Percentiles rank a stretch among this genome's conserved stretches.
These are phyloP conservation scores for Excoecaria agallocha DNA, from an alignment of 345 rosid genomes.

Conservation along the genomic window DNA sequence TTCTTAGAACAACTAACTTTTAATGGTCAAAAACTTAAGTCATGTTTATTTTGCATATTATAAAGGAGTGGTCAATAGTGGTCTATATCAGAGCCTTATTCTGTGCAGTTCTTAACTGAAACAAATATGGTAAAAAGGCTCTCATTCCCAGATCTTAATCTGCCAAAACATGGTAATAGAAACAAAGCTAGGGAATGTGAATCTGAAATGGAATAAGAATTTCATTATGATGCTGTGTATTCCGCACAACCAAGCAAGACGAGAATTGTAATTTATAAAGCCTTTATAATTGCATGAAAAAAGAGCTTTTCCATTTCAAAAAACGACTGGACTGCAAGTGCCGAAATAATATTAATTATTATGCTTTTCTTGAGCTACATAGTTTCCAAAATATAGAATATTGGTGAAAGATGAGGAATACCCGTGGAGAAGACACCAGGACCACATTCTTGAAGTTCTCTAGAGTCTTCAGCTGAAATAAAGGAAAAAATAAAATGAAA, in stretches of 20 bases:
- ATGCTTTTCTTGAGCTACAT: neutral
- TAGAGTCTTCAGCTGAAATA: conserved; percentile 78
- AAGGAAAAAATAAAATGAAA: neutral
- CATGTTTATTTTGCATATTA: neutral
- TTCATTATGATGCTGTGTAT: neutral
- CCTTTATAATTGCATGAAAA: neutral
- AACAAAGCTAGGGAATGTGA: neutral
- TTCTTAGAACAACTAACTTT: neutral
- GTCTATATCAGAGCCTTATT: neutral
- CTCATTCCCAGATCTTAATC: neutral
- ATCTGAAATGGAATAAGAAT: neutral
- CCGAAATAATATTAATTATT: neutral
- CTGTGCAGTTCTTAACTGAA: neutral
- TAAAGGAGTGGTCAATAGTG: neutral
- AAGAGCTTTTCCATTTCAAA: neutral
- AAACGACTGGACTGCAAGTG: neutral
- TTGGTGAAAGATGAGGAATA: conserved; percentile 18
- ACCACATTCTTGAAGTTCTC: conserved; percentile 64
- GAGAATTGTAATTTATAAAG: neutral
- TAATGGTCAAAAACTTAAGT: neutral
- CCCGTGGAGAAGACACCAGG: conserved; percentile 91
- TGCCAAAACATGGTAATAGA: neutral
- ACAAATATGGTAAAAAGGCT: neutral
- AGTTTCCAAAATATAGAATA: neutral
- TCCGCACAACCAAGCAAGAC: neutral